These are phyloP conservation scores for Gilbertella persicaria DNA, from an alignment of 371 early-diverging fungal genomes.

Conservation along the genomic window DNA sequence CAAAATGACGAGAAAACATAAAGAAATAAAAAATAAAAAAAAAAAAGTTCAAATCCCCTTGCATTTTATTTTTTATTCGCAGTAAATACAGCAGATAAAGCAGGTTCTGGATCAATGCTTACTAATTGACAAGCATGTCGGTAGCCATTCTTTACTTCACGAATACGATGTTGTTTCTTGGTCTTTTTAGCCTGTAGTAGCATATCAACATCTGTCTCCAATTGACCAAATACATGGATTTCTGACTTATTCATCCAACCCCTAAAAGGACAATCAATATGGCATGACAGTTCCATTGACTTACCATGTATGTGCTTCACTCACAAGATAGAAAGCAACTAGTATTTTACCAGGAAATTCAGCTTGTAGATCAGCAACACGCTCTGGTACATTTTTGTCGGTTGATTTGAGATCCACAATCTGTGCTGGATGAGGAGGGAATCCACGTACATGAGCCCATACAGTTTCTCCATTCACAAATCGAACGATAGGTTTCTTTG, in stretches of 20 bases:
- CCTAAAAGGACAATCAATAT: constrained; percentile 19
- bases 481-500: not conserved
- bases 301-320: constrained; percentile 35
- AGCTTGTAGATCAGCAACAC: not conserved
- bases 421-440: constrained; percentile 37
- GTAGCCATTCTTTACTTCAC: constrained; percentile 35
- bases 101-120: constrained; percentile 21
- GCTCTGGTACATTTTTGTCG: not conserved
- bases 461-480: constrained; percentile 26
- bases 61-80: no score
- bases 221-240: constrained; percentile 30
- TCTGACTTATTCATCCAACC: constrained; percentile 36
- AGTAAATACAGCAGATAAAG: not conserved
- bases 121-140: constrained; percentile 23
- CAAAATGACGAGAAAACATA: no score
- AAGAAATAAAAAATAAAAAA: no score
- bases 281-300: not conserved
- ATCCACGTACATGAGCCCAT: constrained; percentile 44
- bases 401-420: not conserved
- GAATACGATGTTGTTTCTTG: constrained; percentile 22
- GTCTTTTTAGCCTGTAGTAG: constrained; percentile 26
- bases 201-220: constrained; percentile 30
- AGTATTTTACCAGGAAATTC: constrained; percentile 4
- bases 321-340: constrained; percentile 3
- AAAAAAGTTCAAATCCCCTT: no score